Evolutionary conservation across 2,329 filamentous ascomycete species (phyloP), one percentile per base, ranked within the genome.

Genomic region (Aspergillus unguis): DNA sequence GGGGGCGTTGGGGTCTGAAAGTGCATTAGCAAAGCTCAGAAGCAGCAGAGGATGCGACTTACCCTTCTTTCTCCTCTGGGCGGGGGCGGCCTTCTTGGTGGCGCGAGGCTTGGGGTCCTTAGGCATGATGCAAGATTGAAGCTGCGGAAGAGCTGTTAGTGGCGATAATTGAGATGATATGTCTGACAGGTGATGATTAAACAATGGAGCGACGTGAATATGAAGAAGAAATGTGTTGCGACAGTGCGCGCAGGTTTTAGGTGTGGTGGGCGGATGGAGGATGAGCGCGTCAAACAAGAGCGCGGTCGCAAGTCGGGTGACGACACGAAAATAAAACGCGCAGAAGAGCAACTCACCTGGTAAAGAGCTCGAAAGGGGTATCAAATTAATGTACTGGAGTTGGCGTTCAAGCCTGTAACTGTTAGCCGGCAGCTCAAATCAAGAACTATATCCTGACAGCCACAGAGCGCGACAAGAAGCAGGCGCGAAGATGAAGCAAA

Each of bases 1-100:
- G 75, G 94, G 94, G 56, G 92, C 92, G 78, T 96, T 96, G 77
- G 91, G 91, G 77, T 96, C 92, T 95, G 67, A 37, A 33, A n/a
- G 5, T 43, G 63, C 44, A 62, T 57, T 53, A 53, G 43, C 45
- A n/a, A 9, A 25, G 25, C n/a, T 10, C 35, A 37, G 44, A 10
- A 7, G 33, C 27, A 29, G 48, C 48, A 38, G 48, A 48, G 25
- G 36, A 25, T 11, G 9, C 11, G 27, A 70, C 77, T 56, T 71
- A 86, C 85, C 85, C 82, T 87, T 88, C 84, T 87, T 87, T 78
- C 84, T 85, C 78, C 85, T 85, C 17, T 10, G 5, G 25, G 11
- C 17, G 9, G 23, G 74, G 69, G 78, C 73, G 70, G 72, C 69
- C 77, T 83, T 85, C 69, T 77, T 73, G 75, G 17, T 84, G 84